A percentile compares a stretch with the other conserved stretches of the same genome.
Conservation (phyloP, 2,329 filamentous ascomycete species). For the Aspergillus pseudoviridinutans region DNA sequence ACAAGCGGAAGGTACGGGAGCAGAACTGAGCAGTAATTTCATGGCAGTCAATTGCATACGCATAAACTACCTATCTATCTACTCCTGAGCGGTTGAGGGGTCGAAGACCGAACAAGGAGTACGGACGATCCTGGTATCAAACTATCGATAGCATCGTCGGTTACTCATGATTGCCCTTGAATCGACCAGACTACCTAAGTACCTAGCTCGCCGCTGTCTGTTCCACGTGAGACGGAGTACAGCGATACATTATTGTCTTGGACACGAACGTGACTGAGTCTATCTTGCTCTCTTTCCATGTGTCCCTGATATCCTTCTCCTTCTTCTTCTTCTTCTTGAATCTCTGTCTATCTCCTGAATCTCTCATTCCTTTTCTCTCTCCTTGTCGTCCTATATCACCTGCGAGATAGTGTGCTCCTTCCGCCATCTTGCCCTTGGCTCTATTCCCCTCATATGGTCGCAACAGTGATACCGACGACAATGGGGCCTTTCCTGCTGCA, state of each 20-base stretch:
- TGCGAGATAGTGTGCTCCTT: background rate
- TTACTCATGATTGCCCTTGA: background rate
- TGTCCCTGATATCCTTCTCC: background rate
- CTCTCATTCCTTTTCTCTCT: background rate
- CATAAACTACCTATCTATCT: background rate
- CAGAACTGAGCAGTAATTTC: background rate
- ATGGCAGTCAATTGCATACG: background rate
- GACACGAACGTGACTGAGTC: background rate
- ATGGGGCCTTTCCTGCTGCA: conserved; percentile 32
- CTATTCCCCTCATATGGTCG: background rate
- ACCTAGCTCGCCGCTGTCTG: background rate
- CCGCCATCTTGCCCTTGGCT: background rate
- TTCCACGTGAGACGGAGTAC: background rate
- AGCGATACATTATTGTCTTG: background rate
- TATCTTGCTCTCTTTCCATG: background rate
- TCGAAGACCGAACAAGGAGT: background rate
- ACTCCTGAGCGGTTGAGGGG: background rate
- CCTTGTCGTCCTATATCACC: background rate
- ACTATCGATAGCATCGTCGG: background rate
- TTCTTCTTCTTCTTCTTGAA: background rate
- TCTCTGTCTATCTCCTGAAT: background rate
- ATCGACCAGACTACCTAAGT: too few relatives aligned
- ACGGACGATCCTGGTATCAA: background rate
- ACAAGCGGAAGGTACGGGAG: background rate
- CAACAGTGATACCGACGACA: conserved; percentile 14